phyloP scores from a whole-genome alignment of 129 eudicot species.

The Heracleum sosnowskyi region DNA sequence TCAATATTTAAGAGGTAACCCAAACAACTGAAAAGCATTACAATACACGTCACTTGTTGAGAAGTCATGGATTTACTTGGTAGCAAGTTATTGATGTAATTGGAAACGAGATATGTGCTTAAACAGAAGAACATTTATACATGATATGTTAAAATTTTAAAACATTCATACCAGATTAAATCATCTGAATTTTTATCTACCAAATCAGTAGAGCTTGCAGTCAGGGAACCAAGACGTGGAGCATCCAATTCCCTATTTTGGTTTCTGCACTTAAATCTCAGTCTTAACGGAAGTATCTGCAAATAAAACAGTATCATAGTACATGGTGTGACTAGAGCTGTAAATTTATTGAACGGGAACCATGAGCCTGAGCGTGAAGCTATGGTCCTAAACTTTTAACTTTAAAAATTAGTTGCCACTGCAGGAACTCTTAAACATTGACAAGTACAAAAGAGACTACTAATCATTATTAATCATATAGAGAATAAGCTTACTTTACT shows the following conservation, averaged over 20 bases:
- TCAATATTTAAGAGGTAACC: not conserved
- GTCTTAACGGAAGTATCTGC: conserved; percentile 10
- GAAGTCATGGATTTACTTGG: not conserved
- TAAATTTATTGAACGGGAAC: not conserved
- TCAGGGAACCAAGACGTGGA: conserved; percentile 12
- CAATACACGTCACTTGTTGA: not conserved
- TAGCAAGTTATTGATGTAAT: not conserved
- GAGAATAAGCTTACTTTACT: not conserved
- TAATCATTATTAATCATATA: not conserved
- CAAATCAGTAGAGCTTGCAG: conserved; percentile 17
- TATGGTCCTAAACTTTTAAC: not conserved
- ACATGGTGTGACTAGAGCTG: not conserved
- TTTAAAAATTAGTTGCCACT: not conserved
- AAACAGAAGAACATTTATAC: not conserved
- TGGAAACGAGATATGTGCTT: not conserved
- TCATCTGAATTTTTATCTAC: conserved; percentile 37
- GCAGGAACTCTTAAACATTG: not conserved
- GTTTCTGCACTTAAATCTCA: conserved; percentile 13
- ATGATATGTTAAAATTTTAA: not conserved
- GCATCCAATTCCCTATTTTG: conserved; percentile 23
- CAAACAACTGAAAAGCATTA: not conserved
- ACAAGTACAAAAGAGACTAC: not conserved
- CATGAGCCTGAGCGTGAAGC: not conserved
- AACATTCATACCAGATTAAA: conserved; percentile 45
- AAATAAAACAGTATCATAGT: not conserved